Percentiles rank a stretch among this genome's conserved stretches.
These are phyloP conservation scores for Sugiyamaella boreocaroliniensis DNA, from an alignment of 805 yeast species.

Conservation along the genomic window DNA sequence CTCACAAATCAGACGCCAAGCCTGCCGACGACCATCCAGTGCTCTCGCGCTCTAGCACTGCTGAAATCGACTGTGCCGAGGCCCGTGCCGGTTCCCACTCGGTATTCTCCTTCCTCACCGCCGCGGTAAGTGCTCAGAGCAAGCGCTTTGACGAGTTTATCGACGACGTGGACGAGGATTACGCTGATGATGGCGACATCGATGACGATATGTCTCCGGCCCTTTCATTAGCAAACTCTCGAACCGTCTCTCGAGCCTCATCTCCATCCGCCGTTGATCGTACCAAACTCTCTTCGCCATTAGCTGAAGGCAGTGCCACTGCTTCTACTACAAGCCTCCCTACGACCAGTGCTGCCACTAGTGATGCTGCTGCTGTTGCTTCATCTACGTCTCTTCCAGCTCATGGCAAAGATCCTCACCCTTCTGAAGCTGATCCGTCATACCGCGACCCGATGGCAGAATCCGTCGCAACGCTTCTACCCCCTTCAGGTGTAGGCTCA, in stretches of 20 bases:
- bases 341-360: too few species aligned
- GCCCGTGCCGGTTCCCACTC: constrained; percentile 40
- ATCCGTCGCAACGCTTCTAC: neutral
- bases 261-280: neutral
- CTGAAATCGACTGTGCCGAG: constrained; percentile 12
- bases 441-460: neutral
- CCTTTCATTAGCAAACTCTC: neutral
- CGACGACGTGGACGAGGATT: constrained; percentile 26
- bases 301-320: neutral
- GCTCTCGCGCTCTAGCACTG: neutral
- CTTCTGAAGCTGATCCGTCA: too few species aligned
- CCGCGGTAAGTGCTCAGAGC: constrained; percentile 45
- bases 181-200: constrained; percentile 20
- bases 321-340: neutral
- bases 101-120: constrained; percentile 48
- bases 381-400: too few species aligned
- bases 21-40: neutral
- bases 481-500: neutral
- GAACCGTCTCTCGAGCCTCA: neutral
- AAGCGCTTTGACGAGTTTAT: constrained; percentile 27
- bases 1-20: neutral
- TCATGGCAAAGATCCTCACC: too few species aligned
- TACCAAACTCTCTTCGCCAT: neutral
- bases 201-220: constrained; percentile 6
- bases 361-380: too few species aligned